Base-by-base conservation (phyloP, 495 filamentous ascomycete species). In the Aspergillus ellipticus region DNA sequence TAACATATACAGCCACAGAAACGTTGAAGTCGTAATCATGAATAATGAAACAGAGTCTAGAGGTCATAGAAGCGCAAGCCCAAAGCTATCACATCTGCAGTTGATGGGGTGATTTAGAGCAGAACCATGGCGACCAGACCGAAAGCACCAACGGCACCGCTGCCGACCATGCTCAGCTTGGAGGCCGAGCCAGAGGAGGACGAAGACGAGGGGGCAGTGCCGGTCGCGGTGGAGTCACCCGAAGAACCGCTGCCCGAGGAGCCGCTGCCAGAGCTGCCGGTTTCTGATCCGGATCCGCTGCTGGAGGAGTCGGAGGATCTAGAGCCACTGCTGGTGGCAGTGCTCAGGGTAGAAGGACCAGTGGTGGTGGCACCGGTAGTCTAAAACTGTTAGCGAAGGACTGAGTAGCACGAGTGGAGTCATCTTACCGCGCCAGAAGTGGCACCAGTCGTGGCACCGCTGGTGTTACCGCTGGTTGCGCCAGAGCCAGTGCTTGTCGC, bases 61-160 rank as follows among this genome's bases (percentile, higher is more conserved):
- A n/a, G n/a, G n/a, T n/a, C n/a, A n/a, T n/a, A n/a, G n/a, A n/a
- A n/a, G n/a, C n/a, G n/a, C n/a, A n/a, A n/a, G n/a, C n/a, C n/a
- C n/a, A n/a, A n/a, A n/a, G n/a, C n/a, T n/a, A n/a, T n/a, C n/a
- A n/a, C n/a, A n/a, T n/a, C n/a, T n/a, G n/a, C n/a, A n/a, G n/a
- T n/a, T n/a, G n/a, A n/a, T n/a, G n/a, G n/a, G n/a, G 15, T 54
- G 19, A 43, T 57, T 71, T 75, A 78, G 58, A 76, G 64, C n/a
- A 72, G 62, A 33, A 78, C 55, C 39, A 78, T 53, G 39, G 74
- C 75, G 51, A 72, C 69, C 39, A 76, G 61, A 46, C 72, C 74
- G 31, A 75, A 57, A 42, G 58, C 71, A 49, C 73, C 73, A 17
- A 69, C 53, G 29, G 68, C 69, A 49, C 72, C 71, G 51, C 63